Conservation (phyloP, 352 stramenopile species). For the Phytopythium boreale region DNA sequence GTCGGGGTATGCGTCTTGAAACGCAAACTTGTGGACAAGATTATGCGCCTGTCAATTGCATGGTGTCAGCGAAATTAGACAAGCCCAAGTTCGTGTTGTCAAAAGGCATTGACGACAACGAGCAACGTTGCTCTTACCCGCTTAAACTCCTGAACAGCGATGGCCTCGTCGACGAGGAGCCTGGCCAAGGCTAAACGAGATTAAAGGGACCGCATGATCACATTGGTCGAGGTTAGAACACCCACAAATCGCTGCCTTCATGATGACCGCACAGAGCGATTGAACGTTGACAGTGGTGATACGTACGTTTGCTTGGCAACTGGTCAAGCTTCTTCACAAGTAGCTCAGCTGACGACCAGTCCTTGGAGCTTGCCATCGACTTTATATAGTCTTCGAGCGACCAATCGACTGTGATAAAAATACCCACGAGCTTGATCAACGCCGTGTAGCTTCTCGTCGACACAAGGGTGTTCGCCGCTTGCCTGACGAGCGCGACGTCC, state of each 20-base stretch:
- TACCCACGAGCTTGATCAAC: conserved; percentile 41
- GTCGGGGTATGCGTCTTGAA: conserved; percentile 56
- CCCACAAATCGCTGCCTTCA: background rate
- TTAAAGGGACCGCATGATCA: background rate
- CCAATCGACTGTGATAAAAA: conserved; percentile 38
- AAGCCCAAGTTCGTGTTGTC: background rate
- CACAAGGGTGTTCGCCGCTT: conserved; percentile 21
- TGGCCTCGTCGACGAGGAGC: conserved; percentile 51
- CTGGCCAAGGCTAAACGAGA: conserved; percentile 26
- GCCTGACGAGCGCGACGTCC: conserved; percentile 10
- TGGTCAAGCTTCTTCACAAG: conserved; percentile 39
- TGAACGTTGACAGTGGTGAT: background rate
- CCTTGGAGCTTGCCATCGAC: conserved; percentile 44
- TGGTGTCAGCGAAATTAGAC: background rate
- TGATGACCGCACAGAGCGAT: background rate
- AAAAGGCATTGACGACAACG: background rate
- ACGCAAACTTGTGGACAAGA: conserved; percentile 51
- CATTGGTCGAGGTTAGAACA: background rate
- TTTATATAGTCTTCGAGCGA: conserved; percentile 34
- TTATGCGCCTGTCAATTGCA: conserved; percentile 39
- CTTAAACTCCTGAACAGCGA: conserved; percentile 56
- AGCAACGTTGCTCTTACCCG: conserved; percentile 22
- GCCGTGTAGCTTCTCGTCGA: conserved; percentile 43
- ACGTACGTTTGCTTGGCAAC: conserved; percentile 14
- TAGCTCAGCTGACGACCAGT: conserved; percentile 59